phyloP scores from a whole-genome alignment of 805 yeast genomes.

The Nakazawaea ernobii region DNA sequence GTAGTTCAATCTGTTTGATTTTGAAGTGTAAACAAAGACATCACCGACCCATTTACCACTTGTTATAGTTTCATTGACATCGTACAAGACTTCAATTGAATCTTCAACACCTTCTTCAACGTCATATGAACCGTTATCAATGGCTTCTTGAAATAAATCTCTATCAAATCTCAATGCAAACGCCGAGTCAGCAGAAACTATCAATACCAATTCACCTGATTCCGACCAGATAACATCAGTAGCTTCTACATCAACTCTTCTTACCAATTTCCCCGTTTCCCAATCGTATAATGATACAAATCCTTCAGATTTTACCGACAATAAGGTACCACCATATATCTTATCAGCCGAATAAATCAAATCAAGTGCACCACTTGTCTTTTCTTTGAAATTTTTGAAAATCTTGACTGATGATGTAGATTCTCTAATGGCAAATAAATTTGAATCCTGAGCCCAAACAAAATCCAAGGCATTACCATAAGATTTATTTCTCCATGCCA shows the following conservation, averaged over 20 bases:
- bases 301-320: constrained; percentile 80
- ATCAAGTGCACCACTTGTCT: constrained; percentile 55
- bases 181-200: constrained; percentile 64
- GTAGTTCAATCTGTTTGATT: constrained; percentile 84
- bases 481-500: constrained; percentile 96
- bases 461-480: constrained; percentile 89
- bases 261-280: constrained; percentile 80
- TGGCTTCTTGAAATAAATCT: constrained; percentile 58
- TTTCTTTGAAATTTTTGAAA: constrained; percentile 81
- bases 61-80: constrained; percentile 72
- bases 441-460: constrained; percentile 92
- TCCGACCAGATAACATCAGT: constrained; percentile 87
- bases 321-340: constrained; percentile 81
- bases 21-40: constrained; percentile 87
- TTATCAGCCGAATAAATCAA: constrained; percentile 71
- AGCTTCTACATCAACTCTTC: constrained; percentile 86
- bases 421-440: constrained; percentile 79
- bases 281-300: constrained; percentile 89
- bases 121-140: constrained; percentile 51
- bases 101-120: constrained; percentile 87
- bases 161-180: constrained; percentile 73
- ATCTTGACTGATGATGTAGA: constrained; percentile 58
- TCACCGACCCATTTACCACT: constrained; percentile 98
- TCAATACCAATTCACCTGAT: constrained; percentile 81
- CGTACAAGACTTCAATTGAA: constrained; percentile 78